Base-by-base conservation (phyloP, 805 yeast species). In the Suhomyces faveliae region DNA sequence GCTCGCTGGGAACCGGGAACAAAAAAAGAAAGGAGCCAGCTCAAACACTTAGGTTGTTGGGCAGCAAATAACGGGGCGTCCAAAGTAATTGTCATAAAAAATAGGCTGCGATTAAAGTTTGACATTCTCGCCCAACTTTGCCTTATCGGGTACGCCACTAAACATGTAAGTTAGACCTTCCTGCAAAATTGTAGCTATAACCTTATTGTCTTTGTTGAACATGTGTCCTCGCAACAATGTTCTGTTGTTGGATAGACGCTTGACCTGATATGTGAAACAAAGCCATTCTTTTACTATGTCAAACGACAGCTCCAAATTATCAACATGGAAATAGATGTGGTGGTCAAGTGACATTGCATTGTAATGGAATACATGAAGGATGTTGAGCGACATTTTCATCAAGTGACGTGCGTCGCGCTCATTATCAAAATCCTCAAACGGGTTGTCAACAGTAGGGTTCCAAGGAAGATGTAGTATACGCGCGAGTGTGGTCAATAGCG, bases 331-430 rank as follows among this genome's bases (percentile, higher is more conserved):
- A 50, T 72, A 72, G 13, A 73, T 60, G 52, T 72, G 76, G 56
- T 73, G 77, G 53, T 72, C 77, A 23, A 73, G 55, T 4, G 75
- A 69, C 77, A 73, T 72, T 21, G 77, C 77, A 46, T 66, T 68
- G 57, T 73, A 73, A 51, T 73, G 77, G 53, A 63, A 70, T 10
- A 72, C 42, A 46, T 64, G 71, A 20, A 70, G 54, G n/a, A 66
- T 62, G 46, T 66, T 63, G 35, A 73, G 50, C 11, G 74, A 64
- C 13, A 48, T 43, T 11, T 59, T 52, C 56, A 73, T 54, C 40
- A 67, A 22, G n/a, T 61, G 50, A 11, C 42, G 17, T 1, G 76
- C 74, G 47, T 71, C 73, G 35, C 57, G 60, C 13, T 45, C 52
- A 29, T 59, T 58, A 52, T 73, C 76, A 35, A 57, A 69, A 17